Percentiles rank a stretch among this genome's conserved stretches.
phyloP scores from a whole-genome alignment of 2,329 filamentous ascomycete species.

The Pseudogymnoascus sp. region DNA sequence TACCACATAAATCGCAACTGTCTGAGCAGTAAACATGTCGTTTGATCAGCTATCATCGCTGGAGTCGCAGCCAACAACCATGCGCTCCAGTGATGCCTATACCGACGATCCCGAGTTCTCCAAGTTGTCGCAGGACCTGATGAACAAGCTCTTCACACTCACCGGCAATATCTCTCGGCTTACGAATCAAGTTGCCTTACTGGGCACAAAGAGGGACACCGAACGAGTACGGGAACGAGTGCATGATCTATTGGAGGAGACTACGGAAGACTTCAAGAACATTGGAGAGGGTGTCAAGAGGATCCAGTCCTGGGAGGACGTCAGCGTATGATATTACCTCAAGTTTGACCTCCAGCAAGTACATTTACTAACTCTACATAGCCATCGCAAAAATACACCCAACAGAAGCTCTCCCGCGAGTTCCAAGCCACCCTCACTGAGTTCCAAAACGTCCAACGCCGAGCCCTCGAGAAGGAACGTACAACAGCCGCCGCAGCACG shows the following conservation, averaged over 20 bases:
- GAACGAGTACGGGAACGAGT: constrained; percentile 85
- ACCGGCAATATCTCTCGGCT: constrained; percentile 82
- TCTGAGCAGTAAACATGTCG: constrained; percentile 55
- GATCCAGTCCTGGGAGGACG: constrained; percentile 77
- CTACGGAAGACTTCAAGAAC: constrained; percentile 77
- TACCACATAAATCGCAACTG: not conserved
- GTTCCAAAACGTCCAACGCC: constrained; percentile 85
- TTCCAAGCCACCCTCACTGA: constrained; percentile 83
- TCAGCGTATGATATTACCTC: constrained; percentile 47
- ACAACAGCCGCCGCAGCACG: constrained; percentile 77
- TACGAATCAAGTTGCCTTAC: constrained; percentile 70
- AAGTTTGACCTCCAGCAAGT: not conserved
- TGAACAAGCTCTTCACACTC: constrained; percentile 80
- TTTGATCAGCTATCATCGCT: constrained; percentile 80
- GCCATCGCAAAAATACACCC: constrained; percentile 93
- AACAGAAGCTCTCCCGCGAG: constrained; percentile 88
- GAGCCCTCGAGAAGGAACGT: constrained; percentile 85
- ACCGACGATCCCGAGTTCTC: constrained; percentile 90
- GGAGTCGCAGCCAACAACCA: constrained; percentile 67
- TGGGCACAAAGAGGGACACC: constrained; percentile 87
- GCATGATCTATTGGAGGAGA: constrained; percentile 78
- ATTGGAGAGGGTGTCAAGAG: constrained; percentile 92
- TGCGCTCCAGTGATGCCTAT: constrained; percentile 67
- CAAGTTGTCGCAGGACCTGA: constrained; percentile 70
- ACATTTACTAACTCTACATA: constrained; percentile 30